Evolutionary conservation across 352 stramenopile species (phyloP).

Genomic region (Globisporangium orthogonon): DNA sequence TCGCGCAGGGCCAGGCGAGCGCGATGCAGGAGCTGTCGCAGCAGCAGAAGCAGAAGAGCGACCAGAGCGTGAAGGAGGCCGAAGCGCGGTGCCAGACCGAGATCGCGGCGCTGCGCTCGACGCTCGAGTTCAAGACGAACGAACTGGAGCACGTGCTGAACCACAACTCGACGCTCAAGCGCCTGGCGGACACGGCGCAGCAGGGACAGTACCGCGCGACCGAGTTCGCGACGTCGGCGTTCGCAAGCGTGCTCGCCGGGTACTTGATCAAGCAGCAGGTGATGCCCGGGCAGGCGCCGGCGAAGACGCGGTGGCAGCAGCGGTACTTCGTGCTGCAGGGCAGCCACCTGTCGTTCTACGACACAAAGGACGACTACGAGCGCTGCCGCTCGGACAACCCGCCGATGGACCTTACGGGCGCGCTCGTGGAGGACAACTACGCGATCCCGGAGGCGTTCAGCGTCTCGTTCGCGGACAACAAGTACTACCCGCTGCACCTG

Average conservation of each 20-base stretch:
- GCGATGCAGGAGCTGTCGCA: constrained; percentile 76
- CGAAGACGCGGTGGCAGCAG: constrained; percentile 77
- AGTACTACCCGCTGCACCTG: constrained; percentile 75
- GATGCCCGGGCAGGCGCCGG: constrained; percentile 28
- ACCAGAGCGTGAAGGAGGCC: constrained; percentile 66
- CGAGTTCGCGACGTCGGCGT: constrained; percentile 72
- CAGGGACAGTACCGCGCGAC: constrained; percentile 80
- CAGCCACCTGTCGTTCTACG: constrained; percentile 71
- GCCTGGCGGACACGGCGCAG: constrained; percentile 77
- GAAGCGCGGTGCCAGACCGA: constrained; percentile 70
- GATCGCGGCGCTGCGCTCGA: constrained; percentile 52
- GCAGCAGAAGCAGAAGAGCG: constrained; percentile 76
- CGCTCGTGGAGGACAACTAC: constrained; percentile 69
- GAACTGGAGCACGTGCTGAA: constrained; percentile 85
- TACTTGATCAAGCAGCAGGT: constrained; percentile 86
- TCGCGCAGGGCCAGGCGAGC: constrained; percentile 70
- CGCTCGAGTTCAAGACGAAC: constrained; percentile 83
- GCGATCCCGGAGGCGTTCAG: constrained; percentile 77
- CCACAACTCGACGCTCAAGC: constrained; percentile 85
- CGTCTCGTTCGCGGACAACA: constrained; percentile 73
- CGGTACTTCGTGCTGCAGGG: constrained; percentile 85
- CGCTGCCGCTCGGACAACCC: constrained; percentile 72
- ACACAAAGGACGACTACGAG: constrained; percentile 86
- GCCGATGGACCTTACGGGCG: constrained; percentile 73
- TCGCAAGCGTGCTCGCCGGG: constrained; percentile 61